These are phyloP conservation scores for Parachlorella kessleri DNA, from an alignment of 139 green algal species.

Conservation along the genomic window DNA sequence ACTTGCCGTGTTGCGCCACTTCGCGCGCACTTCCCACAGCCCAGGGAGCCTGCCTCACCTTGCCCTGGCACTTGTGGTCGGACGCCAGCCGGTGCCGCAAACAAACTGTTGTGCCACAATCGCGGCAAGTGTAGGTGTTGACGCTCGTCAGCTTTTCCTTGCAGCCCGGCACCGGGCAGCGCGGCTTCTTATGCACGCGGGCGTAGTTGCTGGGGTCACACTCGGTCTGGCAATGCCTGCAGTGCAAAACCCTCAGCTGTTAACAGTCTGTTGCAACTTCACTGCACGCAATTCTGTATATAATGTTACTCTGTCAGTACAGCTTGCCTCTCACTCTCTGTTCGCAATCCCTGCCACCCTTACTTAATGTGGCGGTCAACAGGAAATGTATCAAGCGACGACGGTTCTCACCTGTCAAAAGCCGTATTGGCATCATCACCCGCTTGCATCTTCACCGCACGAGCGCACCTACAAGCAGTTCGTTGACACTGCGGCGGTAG, in stretches of 20 bases:
- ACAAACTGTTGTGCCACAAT: slow-evolving; percentile 56
- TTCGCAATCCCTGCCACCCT: too few species aligned
- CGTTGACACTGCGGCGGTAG: too few species aligned
- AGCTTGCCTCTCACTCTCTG: too few species aligned
- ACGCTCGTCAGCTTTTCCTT: slow-evolving; percentile 71
- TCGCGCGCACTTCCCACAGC: too few species aligned
- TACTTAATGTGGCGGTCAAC: too few species aligned
- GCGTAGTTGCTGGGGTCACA: slow-evolving; percentile 81
- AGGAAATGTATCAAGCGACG: too few species aligned
- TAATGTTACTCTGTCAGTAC: too few species aligned
- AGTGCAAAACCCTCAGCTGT: too few species aligned
- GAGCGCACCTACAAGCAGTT: too few species aligned
- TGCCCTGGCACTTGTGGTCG: slow-evolving; percentile 65
- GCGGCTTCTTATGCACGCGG: slow-evolving; percentile 64
- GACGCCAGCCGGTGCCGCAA: slow-evolving; percentile 64
- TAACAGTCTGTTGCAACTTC: too few species aligned
- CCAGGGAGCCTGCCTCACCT: not conserved
- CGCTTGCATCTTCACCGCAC: slow-evolving; percentile 23
- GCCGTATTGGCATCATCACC: slow-evolving; percentile 21
- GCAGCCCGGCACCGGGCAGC: slow-evolving; percentile 64
- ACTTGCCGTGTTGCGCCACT: too few species aligned
- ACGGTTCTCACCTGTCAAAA: slow-evolving; percentile 31
- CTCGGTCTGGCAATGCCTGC: slow-evolving; percentile 19
- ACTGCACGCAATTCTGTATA: too few species aligned
- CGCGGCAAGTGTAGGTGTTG: slow-evolving; percentile 72